Evolutionary conservation across 2,329 filamentous ascomycete species (phyloP).

Genomic region (Periglandula ipomoeae): DNA sequence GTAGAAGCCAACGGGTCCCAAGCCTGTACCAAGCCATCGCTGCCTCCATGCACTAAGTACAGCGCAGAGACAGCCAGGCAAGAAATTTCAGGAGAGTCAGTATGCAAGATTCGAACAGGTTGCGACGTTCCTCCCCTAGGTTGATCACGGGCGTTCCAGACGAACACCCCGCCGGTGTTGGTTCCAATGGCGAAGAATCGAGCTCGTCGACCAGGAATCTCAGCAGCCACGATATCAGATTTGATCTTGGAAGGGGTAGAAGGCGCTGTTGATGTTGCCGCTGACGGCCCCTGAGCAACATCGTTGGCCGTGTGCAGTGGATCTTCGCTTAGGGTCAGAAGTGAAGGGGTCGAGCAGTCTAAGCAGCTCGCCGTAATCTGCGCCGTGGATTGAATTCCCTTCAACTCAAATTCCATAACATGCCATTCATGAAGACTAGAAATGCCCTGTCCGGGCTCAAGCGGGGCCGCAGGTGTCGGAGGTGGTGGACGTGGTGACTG

Average conservation of each 20-base stretch:
- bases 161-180: constrained; percentile 60
- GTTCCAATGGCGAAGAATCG: constrained; percentile 78
- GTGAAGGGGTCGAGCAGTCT: constrained; percentile 66
- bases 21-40: constrained; percentile 87
- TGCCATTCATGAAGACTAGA: constrained; percentile 22
- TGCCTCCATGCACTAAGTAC: constrained; percentile 87
- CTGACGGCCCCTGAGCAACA: constrained; percentile 38
- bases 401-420: constrained; percentile 33
- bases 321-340: constrained; percentile 68
- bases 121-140: constrained; percentile 37
- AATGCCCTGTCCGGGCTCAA: constrained; percentile 3
- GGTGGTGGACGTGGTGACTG: constrained; percentile 15
- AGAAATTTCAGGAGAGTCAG: constrained; percentile 81
- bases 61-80: constrained; percentile 75
- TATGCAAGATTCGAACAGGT: constrained; percentile 75
- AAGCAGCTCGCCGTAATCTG: constrained; percentile 62
- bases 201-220: constrained; percentile 77
- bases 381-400: constrained; percentile 44
- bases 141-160: constrained; percentile 76
- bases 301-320: constrained; percentile 42
- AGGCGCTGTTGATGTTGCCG: constrained; percentile 19
- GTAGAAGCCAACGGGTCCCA: constrained; percentile 93
- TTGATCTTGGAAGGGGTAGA: constrained; percentile 10
- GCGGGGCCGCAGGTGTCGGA: constrained; percentile 14
- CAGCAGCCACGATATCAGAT: constrained; percentile 31